A percentile compares a stretch with the other conserved stretches of the same genome.
phyloP scores from a whole-genome alignment of 331 rosid genomes.

The Malus hybrid region DNA sequence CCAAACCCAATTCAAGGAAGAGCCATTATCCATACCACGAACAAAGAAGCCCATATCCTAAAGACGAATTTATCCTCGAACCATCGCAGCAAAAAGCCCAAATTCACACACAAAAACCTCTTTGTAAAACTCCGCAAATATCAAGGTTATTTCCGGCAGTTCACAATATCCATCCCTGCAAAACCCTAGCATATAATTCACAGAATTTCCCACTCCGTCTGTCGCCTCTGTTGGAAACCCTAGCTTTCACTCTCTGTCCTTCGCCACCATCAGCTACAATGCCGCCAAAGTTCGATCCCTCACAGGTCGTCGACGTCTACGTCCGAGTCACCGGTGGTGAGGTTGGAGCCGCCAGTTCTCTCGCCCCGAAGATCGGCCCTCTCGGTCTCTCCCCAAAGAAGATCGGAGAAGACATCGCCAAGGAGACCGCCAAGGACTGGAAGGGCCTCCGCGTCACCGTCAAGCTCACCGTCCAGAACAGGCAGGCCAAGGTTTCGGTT shows the following conservation, averaged over 20 bases:
- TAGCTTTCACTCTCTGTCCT: background rate
- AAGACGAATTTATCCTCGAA: background rate
- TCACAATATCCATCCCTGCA: background rate
- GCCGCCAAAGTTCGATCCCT: conserved; percentile 85
- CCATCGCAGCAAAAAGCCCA: too few relatives aligned
- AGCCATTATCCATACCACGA: background rate
- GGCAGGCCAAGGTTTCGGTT: conserved; percentile 74
- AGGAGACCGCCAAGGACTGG: conserved; percentile 87
- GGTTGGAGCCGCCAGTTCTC: conserved; percentile 82
- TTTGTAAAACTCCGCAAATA: too few relatives aligned
- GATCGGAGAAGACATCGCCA: conserved; percentile 91
- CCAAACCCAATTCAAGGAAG: background rate
- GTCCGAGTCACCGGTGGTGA: conserved; percentile 88
- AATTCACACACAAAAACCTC: too few relatives aligned
- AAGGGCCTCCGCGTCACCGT: conserved; percentile 75
- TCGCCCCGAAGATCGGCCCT: conserved; percentile 89
- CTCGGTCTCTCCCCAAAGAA: conserved; percentile 80
- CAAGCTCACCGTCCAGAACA: conserved; percentile 78
- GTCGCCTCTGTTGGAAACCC: conserved; percentile 12
- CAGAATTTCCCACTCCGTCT: background rate
- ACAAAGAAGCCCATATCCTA: background rate
- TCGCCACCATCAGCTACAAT: conserved; percentile 12
- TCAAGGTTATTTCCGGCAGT: background rate
- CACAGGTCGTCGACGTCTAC: conserved; percentile 67
- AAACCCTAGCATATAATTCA: conserved; percentile 15